Percentiles rank a stretch among this genome's conserved stretches.
phyloP scores from a whole-genome alignment of 2,329 filamentous ascomycete genomes.

The Neofusicoccum sp. region DNA sequence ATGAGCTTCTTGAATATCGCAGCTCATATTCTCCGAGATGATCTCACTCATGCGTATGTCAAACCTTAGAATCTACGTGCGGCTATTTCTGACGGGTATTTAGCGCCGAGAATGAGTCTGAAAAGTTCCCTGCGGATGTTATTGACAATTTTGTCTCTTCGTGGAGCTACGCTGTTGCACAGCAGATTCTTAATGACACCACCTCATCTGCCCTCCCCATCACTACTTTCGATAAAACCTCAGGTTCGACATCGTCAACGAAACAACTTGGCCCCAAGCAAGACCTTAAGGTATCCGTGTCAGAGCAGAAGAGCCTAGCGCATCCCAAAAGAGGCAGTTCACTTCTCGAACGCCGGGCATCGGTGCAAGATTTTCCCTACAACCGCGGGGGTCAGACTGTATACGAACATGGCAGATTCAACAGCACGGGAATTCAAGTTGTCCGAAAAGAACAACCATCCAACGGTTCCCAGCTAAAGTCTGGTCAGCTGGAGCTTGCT shows the following conservation, averaged over 20 bases:
- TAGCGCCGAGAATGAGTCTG: slow-evolving; percentile 33
- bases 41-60: slow-evolving; percentile 63
- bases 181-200: slow-evolving; percentile 75
- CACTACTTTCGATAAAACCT: slow-evolving; percentile 39
- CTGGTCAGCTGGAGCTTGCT: slow-evolving; percentile 77
- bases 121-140: slow-evolving; percentile 46
- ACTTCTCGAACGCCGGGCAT: slow-evolving; percentile 42
- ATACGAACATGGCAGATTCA: slow-evolving; percentile 39
- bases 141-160: slow-evolving; percentile 74
- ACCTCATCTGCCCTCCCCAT: slow-evolving; percentile 67
- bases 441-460: background rate
- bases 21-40: slow-evolving; percentile 74
- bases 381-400: slow-evolving; percentile 35
- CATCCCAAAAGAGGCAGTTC: slow-evolving; percentile 66
- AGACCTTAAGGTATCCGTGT: slow-evolving; percentile 62
- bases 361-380: slow-evolving; percentile 33
- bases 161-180: slow-evolving; percentile 73
- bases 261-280: slow-evolving; percentile 48
- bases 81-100: slow-evolving; percentile 23
- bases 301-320: slow-evolving; percentile 69
- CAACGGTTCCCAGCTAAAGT: slow-evolving; percentile 29
- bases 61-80: slow-evolving; percentile 22
- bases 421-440: slow-evolving; percentile 16
- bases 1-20: slow-evolving; percentile 81
- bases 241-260: slow-evolving; percentile 30